A percentile compares a stretch with the other conserved stretches of the same genome.
Conservation (phyloP, 768 basidiomycete genomes). For the Chalciporus sphaerocephalus region DNA sequence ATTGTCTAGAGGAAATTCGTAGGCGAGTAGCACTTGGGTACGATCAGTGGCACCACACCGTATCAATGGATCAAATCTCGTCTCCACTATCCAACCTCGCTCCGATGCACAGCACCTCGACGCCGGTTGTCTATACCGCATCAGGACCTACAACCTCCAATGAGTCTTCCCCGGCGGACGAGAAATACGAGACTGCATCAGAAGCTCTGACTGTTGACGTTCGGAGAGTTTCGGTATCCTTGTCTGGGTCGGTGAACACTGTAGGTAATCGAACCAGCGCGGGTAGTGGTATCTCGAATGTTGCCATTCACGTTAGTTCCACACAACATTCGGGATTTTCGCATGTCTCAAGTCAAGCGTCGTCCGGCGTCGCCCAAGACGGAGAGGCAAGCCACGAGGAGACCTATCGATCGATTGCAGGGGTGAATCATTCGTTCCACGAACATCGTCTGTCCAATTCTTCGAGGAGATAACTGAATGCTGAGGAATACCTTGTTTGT, state of each 20-base stretch:
- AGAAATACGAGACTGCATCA: slow-evolving; percentile 25
- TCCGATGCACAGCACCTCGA: neutral
- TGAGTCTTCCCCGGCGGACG: slow-evolving; percentile 20
- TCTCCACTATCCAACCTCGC: neutral
- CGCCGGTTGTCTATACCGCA: neutral
- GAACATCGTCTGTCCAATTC: slow-evolving; percentile 48
- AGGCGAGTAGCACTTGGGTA: slow-evolving; percentile 32
- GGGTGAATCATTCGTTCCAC: slow-evolving; percentile 63
- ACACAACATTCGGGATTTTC: slow-evolving; percentile 7
- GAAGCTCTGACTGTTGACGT: slow-evolving; percentile 22
- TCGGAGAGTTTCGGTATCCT: neutral
- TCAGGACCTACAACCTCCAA: neutral
- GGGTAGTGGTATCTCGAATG: neutral
- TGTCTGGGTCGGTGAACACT: neutral
- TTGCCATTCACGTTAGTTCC: neutral
- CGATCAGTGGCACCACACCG: slow-evolving; percentile 29
- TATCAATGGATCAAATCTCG: neutral
- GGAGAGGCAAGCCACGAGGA: slow-evolving; percentile 52
- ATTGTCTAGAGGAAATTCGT: slow-evolving; percentile 43
- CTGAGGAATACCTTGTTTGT: neutral
- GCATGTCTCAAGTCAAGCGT: slow-evolving; percentile 18
- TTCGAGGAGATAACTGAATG: neutral
- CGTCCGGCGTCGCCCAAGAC: neutral
- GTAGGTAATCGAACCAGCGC: neutral
- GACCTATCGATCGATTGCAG: slow-evolving; percentile 54